These are phyloP conservation scores for Withania somnifera DNA, from an alignment of 305 asterid genomes.

Conservation along the genomic window DNA sequence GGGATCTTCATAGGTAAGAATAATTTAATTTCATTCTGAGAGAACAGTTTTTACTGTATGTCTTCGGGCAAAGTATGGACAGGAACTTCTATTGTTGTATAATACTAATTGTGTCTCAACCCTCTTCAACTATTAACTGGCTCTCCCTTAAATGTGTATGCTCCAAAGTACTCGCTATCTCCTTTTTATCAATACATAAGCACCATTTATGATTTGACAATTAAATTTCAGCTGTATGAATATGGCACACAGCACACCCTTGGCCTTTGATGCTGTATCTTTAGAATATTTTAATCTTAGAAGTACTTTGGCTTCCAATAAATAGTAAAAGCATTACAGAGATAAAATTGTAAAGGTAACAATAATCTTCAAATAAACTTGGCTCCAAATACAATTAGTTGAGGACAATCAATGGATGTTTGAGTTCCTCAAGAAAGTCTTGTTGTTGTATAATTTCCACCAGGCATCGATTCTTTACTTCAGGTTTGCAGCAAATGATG, in stretches of 20 bases:
- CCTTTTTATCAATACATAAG: neutral
- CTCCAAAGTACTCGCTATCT: neutral
- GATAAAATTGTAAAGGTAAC: neutral
- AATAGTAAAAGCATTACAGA: neutral
- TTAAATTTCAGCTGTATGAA: neutral
- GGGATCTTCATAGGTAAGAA: neutral
- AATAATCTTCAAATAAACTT: neutral
- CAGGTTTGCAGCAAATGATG: neutral
- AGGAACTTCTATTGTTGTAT: neutral
- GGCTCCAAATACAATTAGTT: no score
- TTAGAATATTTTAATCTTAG: neutral
- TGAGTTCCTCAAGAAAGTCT: neutral
- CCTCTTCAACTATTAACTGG: neutral
- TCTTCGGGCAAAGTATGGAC: neutral
- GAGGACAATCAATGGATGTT: neutral
- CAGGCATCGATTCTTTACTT: neutral
- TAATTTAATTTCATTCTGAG: neutral
- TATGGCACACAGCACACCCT: neutral
- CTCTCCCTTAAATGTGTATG: neutral
- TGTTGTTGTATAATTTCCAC: no score
- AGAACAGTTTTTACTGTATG: no score
- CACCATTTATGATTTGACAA: neutral
- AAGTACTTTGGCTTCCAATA: neutral
- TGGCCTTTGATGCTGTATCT: neutral
- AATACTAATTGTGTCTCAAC: neutral